Percentiles rank a stretch among this genome's conserved stretches.
These are phyloP conservation scores for Margaritispora aquatica DNA, from an alignment of 495 filamentous ascomycete genomes.

Conservation along the genomic window DNA sequence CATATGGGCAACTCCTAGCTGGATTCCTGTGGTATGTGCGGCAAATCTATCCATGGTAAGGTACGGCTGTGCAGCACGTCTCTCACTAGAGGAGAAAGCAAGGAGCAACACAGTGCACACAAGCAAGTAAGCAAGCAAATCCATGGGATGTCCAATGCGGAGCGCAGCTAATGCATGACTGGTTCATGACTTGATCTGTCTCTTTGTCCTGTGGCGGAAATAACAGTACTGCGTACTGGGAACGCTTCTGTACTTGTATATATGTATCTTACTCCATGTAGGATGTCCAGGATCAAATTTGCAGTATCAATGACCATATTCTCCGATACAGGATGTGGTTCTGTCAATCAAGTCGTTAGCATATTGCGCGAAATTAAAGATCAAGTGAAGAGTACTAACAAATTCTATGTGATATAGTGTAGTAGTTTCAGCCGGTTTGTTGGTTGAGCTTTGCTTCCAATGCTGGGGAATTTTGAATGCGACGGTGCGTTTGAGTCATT, in stretches of 20 bases:
- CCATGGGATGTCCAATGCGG: constrained; percentile 11
- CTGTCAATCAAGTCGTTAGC: not conserved
- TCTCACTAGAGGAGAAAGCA: not conserved
- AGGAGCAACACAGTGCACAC: not conserved
- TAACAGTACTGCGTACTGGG: constrained; percentile 20
- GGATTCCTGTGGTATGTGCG: not conserved
- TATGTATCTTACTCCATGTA: constrained; percentile 1
- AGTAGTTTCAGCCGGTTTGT: constrained; percentile 17
- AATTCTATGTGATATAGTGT: not conserved
- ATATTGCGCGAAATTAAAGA: no score
- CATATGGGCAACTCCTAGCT: not conserved
- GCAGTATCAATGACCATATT: not conserved
- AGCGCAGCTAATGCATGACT: constrained; percentile 21
- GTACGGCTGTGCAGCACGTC: not conserved
- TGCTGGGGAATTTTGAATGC: constrained; percentile 7
- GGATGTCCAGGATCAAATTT: not conserved
- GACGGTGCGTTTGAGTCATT: constrained; percentile 16
- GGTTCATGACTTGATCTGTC: constrained; percentile 25
- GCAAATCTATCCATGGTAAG: not conserved
- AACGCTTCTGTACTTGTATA: constrained; percentile 11
- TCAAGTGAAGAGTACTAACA: constrained; percentile 7
- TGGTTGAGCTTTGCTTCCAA: constrained; percentile 6
- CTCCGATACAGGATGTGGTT: not conserved
- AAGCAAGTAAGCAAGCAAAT: not conserved
- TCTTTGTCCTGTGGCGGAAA: constrained; percentile 16